These are phyloP conservation scores for Waltiozyma sp. DNA, from an alignment of 1,139 yeast species.

Conservation along the genomic window DNA sequence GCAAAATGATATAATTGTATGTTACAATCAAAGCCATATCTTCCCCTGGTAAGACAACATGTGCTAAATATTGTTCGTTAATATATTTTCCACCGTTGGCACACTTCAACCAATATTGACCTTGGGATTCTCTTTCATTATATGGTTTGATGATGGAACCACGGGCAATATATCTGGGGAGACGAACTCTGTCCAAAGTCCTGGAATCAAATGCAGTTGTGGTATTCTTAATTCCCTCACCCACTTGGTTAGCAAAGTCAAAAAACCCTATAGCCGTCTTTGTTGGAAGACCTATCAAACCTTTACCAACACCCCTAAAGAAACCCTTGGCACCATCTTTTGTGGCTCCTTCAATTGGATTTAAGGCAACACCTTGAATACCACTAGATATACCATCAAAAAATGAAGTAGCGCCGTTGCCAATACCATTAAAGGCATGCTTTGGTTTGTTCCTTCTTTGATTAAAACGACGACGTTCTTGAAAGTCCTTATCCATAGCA, in stretches of 20 bases:
- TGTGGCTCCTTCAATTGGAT: conserved; percentile 83
- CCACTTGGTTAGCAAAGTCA: conserved; percentile 84
- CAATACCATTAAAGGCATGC: conserved; percentile 82
- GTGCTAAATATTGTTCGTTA: conserved; percentile 74
- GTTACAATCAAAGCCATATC: conserved; percentile 74
- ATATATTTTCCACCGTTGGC: conserved; percentile 72
- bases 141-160: conserved; percentile 68
- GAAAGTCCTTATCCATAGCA: conserved; percentile 80
- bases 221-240: conserved; percentile 90
- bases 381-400: conserved; percentile 85
- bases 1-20: conserved; percentile 55
- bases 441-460: conserved; percentile 71
- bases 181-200: conserved; percentile 67
- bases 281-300: conserved; percentile 90
- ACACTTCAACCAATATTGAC: conserved; percentile 83
- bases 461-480: conserved; percentile 64
- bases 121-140: conserved; percentile 80
- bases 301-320: conserved; percentile 87
- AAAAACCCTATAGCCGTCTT: conserved; percentile 93
- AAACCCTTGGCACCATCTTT: conserved; percentile 85
- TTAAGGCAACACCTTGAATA: conserved; percentile 77
- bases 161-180: conserved; percentile 64
- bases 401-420: conserved; percentile 82
- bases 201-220: conserved; percentile 85
- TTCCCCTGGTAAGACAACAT: conserved; percentile 69